Evolutionary conservation across 305 asterid species (phyloP).

Genomic region (Solanum hybrid): DNA sequence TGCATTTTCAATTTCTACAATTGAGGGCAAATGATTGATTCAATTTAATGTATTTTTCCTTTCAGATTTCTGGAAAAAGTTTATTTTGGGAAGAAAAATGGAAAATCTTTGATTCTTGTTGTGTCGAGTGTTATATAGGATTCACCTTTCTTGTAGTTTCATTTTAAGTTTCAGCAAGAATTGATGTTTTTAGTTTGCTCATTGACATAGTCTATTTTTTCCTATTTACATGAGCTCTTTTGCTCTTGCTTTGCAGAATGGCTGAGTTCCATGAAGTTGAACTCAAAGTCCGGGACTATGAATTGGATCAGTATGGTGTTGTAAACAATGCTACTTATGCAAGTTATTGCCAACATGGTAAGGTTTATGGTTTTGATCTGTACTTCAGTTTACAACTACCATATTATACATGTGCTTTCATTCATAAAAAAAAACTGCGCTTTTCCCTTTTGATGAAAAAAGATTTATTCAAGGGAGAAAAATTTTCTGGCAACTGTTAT

Average conservation of each 20-base stretch:
- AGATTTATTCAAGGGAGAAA: neutral
- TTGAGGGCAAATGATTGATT: neutral
- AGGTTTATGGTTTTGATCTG: constrained; percentile 14
- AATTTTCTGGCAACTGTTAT: neutral
- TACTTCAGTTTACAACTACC: neutral
- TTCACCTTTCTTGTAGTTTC: neutral
- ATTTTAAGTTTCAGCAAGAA: neutral
- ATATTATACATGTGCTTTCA: neutral
- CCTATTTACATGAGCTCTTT: neutral
- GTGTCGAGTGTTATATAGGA: neutral
- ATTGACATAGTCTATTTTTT: neutral
- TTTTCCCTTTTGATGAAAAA: neutral
- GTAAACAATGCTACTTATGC: constrained; percentile 84
- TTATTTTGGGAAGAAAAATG: neutral
- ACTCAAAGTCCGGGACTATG: constrained; percentile 86
- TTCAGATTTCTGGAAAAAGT: neutral
- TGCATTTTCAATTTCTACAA: neutral
- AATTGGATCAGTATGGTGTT: constrained; percentile 91
- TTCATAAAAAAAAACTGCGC: neutral
- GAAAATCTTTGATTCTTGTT: neutral
- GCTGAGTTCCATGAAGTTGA: constrained; percentile 56
- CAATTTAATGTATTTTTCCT: neutral
- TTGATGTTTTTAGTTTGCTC: neutral
- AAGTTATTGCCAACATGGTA: constrained; percentile 92
- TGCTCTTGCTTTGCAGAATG: constrained; percentile 39